Evolutionary conservation across 306 rosid species (phyloP).

Genomic region (Cucurbita maxima): DNA sequence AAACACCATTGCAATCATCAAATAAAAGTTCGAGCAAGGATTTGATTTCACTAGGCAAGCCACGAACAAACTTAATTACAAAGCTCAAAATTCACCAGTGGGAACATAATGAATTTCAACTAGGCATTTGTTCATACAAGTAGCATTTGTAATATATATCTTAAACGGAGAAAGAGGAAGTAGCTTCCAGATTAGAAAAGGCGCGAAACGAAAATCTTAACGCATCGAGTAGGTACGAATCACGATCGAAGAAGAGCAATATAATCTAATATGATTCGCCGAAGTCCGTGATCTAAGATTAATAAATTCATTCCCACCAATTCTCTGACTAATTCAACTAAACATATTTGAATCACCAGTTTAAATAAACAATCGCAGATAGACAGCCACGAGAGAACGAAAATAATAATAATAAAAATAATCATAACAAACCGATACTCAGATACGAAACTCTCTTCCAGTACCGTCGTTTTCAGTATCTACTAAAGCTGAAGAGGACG

Average conservation of each 20-base stretch:
- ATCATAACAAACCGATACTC: neutral
- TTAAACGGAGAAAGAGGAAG: neutral
- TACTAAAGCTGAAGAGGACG: slow-evolving; percentile 22
- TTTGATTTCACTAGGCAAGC: neutral
- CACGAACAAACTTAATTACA: neutral
- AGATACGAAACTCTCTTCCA: neutral
- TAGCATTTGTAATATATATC: neutral
- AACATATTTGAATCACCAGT: neutral
- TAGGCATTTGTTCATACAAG: neutral
- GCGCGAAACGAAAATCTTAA: neutral
- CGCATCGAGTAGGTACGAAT: neutral
- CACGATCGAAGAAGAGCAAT: neutral
- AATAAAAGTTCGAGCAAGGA: neutral
- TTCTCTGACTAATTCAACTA: neutral
- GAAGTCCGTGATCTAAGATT: neutral
- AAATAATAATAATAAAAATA: too few species aligned
- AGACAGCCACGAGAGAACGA: neutral
- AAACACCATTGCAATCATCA: neutral
- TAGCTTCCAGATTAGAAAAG: neutral
- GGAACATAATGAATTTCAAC: neutral
- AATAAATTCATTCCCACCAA: neutral
- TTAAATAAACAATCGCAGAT: neutral
- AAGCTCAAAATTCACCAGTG: neutral
- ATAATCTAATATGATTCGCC: neutral
- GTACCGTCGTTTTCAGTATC: slow-evolving; percentile 49